A percentile compares a stretch with the other conserved stretches of the same genome.
Evolutionary conservation across 2,329 filamentous ascomycete genomes (phyloP).

Genomic region (Truncatella angustata): DNA sequence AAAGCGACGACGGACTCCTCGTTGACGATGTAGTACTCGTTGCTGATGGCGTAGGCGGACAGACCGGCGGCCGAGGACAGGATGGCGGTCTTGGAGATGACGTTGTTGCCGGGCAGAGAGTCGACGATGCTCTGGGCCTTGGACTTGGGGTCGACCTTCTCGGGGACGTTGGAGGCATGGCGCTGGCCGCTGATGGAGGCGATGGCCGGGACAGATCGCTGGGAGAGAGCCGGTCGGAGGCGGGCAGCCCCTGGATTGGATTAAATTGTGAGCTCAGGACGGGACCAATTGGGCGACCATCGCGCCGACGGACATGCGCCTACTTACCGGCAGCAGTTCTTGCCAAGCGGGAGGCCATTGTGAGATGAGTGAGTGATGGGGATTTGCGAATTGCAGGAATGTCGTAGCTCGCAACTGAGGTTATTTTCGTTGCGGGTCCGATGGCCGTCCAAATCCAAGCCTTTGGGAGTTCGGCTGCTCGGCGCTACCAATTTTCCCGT

Average conservation of each 20-base stretch:
- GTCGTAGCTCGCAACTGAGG: conserved; percentile 12
- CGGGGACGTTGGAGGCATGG: conserved; percentile 69
- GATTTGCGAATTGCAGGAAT: conserved; percentile 40
- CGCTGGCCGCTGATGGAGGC: conserved; percentile 66
- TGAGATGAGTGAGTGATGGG: conserved; percentile 60
- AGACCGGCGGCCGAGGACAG: conserved; percentile 89
- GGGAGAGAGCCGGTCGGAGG: conserved; percentile 78
- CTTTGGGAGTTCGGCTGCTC: conserved; percentile 6
- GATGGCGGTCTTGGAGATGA: conserved; percentile 95
- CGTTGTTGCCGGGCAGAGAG: conserved; percentile 84
- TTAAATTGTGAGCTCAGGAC: conserved; percentile 17
- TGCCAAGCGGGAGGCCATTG: conserved; percentile 97
- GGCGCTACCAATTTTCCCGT: conserved; percentile 9
- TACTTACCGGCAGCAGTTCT: conserved; percentile 90
- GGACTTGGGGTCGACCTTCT: conserved; percentile 82
- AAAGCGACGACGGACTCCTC: conserved; percentile 96
- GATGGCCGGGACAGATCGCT: conserved; percentile 73
- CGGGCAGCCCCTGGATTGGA: conserved; percentile 73
- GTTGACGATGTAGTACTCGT: conserved; percentile 99
- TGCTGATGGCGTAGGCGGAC: conserved; percentile 94
- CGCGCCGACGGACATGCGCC: conserved; percentile 17
- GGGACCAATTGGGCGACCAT: conserved; percentile 34
- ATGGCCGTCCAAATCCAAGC: conserved; percentile 2
- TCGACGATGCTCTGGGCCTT: conserved; percentile 97
- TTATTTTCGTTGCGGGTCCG: conserved; percentile 12